Evolutionary conservation across 495 filamentous ascomycete species (phyloP).

Genomic region (Hyaloscypha finlandica): DNA sequence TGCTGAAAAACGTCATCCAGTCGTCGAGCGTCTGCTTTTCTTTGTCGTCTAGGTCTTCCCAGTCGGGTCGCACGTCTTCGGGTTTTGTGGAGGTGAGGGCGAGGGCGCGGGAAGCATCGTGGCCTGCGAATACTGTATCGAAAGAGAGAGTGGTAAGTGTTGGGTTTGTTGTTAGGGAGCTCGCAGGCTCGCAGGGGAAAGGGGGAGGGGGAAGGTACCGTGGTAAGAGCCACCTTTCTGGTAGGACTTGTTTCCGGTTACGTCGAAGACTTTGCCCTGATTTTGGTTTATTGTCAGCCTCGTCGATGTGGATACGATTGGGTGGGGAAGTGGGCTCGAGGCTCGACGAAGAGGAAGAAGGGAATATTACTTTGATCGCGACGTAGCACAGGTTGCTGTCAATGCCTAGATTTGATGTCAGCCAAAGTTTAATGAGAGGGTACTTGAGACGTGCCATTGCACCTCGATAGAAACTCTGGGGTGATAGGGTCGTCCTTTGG

Average conservation of each 20-base stretch:
- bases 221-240: conserved; percentile 80
- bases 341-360: conserved; percentile 19
- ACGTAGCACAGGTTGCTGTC: conserved; percentile 76
- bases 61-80: conserved; percentile 82
- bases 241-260: conserved; percentile 83
- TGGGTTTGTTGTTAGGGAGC: not conserved
- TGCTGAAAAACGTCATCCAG: conserved; percentile 95
- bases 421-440: not conserved
- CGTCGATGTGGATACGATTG: not conserved
- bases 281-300: not conserved
- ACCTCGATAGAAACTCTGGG: conserved; percentile 71
- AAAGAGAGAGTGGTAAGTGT: not conserved
- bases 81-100: conserved; percentile 82
- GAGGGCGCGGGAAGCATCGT: conserved; percentile 89
- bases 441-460: conserved; percentile 64
- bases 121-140: conserved; percentile 83
- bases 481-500: conserved; percentile 88
- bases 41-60: conserved; percentile 83
- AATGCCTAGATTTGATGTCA: conserved; percentile 51
- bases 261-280: conserved; percentile 89
- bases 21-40: conserved; percentile 83
- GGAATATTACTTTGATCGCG: conserved; percentile 72
- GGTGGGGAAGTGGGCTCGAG: not conserved
- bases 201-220: conserved; percentile 51
- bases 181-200: not conserved